Conservation (phyloP, 805 yeast genomes). For the Lipomyces orientalis region DNA sequence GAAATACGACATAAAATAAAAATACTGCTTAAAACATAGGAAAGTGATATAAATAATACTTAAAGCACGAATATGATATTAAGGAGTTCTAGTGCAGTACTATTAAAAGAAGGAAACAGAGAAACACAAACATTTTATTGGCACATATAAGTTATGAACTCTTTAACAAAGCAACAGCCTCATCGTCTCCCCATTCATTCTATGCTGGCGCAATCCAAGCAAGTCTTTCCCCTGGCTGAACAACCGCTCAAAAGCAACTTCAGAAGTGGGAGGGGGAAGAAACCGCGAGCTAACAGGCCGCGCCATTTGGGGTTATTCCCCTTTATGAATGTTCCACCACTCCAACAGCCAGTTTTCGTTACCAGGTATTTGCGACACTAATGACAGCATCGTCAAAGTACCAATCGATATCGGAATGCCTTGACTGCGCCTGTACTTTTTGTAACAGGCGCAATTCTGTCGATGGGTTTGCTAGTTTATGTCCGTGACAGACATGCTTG, state of each 20-base stretch:
- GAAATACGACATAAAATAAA: too few relatives aligned
- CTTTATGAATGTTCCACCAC: neutral
- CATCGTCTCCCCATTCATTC: slow-evolving; percentile 3
- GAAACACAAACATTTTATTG: too few relatives aligned
- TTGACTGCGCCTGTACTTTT: too few relatives aligned
- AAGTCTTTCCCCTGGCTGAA: neutral
- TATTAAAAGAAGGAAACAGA: too few relatives aligned
- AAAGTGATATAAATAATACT: too few relatives aligned
- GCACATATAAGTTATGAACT: neutral
- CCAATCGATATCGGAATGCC: neutral
- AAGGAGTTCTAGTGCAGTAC: too few relatives aligned
- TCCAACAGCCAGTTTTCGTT: neutral
- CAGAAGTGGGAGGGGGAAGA: neutral
- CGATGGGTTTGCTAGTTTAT: too few relatives aligned
- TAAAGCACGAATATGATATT: too few relatives aligned
- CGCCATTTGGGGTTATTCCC: neutral
- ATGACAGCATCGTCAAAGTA: neutral
- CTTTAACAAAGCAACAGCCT: neutral
- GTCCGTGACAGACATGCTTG: too few relatives aligned
- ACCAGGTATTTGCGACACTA: neutral
- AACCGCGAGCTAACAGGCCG: neutral
- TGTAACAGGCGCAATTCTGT: too few relatives aligned
- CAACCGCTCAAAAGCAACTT: neutral
- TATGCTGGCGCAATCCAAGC: neutral
- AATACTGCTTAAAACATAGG: too few relatives aligned